Evolutionary conservation across 2,329 filamentous ascomycete genomes (phyloP), one percentile per base, ranked within the genome.

Genomic region (Aureobasidium namibiae): DNA sequence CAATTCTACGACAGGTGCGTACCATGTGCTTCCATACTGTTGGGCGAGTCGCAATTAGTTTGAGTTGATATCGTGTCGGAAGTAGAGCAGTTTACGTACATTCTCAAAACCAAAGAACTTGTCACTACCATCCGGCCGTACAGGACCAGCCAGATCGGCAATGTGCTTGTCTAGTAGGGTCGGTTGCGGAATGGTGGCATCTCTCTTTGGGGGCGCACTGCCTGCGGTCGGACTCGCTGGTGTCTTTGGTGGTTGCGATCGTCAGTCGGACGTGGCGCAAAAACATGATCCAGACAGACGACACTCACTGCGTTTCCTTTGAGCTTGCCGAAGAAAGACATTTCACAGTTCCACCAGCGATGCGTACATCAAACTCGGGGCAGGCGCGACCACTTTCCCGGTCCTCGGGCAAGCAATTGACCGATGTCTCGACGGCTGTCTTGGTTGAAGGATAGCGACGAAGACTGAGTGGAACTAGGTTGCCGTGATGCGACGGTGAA

Each of bases 81-180:
- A 31, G 9, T 9, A 16, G 41, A 38, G 2, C 18, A 36, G 10
- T 46, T 39, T 31, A 79, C 89, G 76, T 80, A 97, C 92, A 76
- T 99, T 99, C 76, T 99, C 94, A 72, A 97, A 87, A 16, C 94
- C 94, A 76, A 95, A 97, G 78, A 96, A 99, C 77, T 96, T 95
- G 77, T 97, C 94, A 71, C 89, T 96, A 57, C 94, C 94, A 74
- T 97, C 92, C 65, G 82, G 79, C 68, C 90, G 85, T 65, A 95
- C 76, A 2, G 92, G 85, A 3, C 91, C 92, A 61, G 89, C 85
- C 72, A 91, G 88, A 73, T 90, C 87, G 67, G 85, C 82, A 33
- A 99, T 80, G 80, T 95, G 88, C 78, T 90, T 85, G 74, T 87
- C 83, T 34, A 87, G 72, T 42, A 82, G 80, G 46, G 82, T 85